Percentiles rank a stretch among this genome's conserved stretches.
These are phyloP conservation scores for Puccinia coronata DNA, from an alignment of 1,284 basidiomycete species.

Conservation along the genomic window DNA sequence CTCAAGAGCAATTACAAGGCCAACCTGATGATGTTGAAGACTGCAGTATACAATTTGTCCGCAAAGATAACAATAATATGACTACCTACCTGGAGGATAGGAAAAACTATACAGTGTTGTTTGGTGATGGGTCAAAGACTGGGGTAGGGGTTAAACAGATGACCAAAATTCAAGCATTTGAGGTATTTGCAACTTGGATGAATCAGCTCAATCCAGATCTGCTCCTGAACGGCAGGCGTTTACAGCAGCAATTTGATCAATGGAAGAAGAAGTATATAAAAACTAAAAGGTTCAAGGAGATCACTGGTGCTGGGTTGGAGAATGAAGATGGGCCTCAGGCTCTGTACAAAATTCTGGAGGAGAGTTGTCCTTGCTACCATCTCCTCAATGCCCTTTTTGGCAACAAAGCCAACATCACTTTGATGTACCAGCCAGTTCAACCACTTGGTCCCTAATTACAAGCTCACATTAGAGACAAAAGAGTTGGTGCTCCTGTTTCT, in stretches of 20 bases:
- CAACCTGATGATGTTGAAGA: background rate
- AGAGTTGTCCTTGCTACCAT: background rate
- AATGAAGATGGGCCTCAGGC: background rate
- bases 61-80: background rate
- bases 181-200: background rate
- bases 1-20: background rate
- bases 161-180: background rate
- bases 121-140: constrained; percentile 9
- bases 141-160: background rate
- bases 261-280: background rate
- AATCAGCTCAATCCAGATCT: background rate
- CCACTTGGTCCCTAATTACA: no score
- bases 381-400: background rate
- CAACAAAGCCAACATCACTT: background rate
- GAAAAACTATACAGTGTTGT: background rate
- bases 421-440: no score
- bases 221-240: background rate
- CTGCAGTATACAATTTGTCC: background rate
- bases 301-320: background rate
- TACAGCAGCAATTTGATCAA: background rate
- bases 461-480: no score
- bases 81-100: background rate
- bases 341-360: background rate
- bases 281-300: background rate
- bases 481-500: no score